Percentiles rank a stretch among this genome's conserved stretches.
Evolutionary conservation across 441 rosid genomes (phyloP).

Genomic region (Raphanus hybrid): DNA sequence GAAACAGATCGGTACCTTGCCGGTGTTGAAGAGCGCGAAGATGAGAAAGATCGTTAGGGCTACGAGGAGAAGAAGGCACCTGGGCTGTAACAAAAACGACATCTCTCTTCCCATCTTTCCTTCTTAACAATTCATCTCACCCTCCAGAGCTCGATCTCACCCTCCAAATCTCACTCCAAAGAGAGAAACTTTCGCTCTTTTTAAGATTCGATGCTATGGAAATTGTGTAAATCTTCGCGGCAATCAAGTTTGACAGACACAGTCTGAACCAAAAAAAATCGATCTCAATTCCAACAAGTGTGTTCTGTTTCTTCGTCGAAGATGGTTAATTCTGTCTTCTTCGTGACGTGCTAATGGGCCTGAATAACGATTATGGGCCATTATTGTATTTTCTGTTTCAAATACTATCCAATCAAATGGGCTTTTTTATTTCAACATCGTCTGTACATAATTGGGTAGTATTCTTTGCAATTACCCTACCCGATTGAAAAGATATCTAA

Average conservation of each 20-base stretch:
- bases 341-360: slow-evolving; percentile 21
- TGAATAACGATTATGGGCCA: background rate
- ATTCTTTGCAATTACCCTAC: no score
- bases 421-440: background rate
- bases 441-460: no score
- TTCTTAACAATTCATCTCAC: slow-evolving; percentile 35
- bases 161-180: slow-evolving; percentile 10
- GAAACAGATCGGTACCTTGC: slow-evolving; percentile 46
- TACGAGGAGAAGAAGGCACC: slow-evolving; percentile 57
- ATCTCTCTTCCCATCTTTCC: slow-evolving; percentile 64
- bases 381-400: background rate
- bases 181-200: no score
- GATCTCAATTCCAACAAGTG: slow-evolving; percentile 23
- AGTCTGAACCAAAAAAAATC: slow-evolving; percentile 9
- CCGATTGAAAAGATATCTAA: no score
- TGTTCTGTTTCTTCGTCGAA: background rate
- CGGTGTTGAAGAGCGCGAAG: slow-evolving; percentile 49
- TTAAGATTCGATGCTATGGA: no score
- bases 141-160: slow-evolving; percentile 20
- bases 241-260: slow-evolving; percentile 27
- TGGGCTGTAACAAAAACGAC: slow-evolving; percentile 62
- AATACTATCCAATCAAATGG: background rate
- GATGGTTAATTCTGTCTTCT: background rate
- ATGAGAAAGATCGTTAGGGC: slow-evolving; percentile 57
- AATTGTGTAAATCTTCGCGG: slow-evolving; percentile 6